These are phyloP conservation scores for Pseudonectria foliicola DNA, from an alignment of 2,329 filamentous ascomycete genomes.

Conservation along the genomic window DNA sequence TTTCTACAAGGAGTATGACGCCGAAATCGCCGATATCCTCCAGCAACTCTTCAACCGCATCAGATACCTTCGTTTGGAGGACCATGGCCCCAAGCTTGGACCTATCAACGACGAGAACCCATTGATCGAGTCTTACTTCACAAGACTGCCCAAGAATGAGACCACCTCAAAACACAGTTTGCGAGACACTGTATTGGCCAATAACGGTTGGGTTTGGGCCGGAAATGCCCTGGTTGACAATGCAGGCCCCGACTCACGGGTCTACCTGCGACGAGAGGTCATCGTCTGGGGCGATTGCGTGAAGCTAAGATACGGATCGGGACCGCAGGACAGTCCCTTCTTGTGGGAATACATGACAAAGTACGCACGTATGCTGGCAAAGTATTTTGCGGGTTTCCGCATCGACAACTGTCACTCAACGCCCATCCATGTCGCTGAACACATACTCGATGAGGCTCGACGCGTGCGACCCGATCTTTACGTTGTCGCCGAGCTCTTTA, in stretches of 20 bases:
- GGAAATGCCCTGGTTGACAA: conserved; percentile 92
- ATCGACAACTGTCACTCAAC: conserved; percentile 99
- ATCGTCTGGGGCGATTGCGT: conserved; percentile 99
- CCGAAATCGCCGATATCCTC: conserved; percentile 72
- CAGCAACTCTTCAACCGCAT: conserved; percentile 90
- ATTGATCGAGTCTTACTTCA: conserved; percentile 92
- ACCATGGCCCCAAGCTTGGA: conserved; percentile 80
- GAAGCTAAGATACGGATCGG: conserved; percentile 82
- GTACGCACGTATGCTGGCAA: conserved; percentile 87
- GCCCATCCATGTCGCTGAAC: conserved; percentile 86
- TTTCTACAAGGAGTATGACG: conserved; percentile 88
- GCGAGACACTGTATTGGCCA: conserved; percentile 74
- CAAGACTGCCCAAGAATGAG: conserved; percentile 72
- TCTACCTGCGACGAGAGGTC: conserved; percentile 93
- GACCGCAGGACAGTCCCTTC: conserved; percentile 80
- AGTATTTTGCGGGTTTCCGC: conserved; percentile 89
- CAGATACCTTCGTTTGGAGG: conserved; percentile 91
- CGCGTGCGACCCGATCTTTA: conserved; percentile 80
- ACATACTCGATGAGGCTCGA: conserved; percentile 90
- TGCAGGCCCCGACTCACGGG: conserved; percentile 78
- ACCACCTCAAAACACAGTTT: conserved; percentile 69
- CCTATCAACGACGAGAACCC: conserved; percentile 70
- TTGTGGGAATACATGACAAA: conserved; percentile 94
- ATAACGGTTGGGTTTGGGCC: conserved; percentile 99
- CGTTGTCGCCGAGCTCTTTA: conserved; percentile 91